Evolutionary conservation across 2,329 filamentous ascomycete genomes (phyloP), one percentile per base, ranked within the genome.

Genomic region (Neonectria punicea): DNA sequence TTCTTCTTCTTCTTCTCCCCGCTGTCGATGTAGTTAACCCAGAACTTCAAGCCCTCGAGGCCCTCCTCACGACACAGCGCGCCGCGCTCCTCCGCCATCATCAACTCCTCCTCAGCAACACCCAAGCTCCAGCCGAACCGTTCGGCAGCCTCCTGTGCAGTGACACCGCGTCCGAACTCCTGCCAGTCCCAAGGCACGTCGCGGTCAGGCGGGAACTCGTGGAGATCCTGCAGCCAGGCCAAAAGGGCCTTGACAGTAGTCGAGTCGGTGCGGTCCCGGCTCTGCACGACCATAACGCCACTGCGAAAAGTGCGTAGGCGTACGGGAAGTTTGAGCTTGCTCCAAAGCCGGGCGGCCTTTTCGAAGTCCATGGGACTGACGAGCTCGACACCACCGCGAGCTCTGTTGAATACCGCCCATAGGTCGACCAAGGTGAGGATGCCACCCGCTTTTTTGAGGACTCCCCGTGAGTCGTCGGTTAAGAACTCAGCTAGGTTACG

Each of bases 121-220:
- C 96, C 96, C 8, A 99, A 91, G 77, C 96, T 98, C 96, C 96
- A 99, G 6, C 94, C 93, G 79, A 99, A 99, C 54, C 89, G 85
- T 78, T 97, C 93, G 0, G 96, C 96, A 0, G 90, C 89, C 75
- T 98, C 94, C 75, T 96, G 93, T 2, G 94, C 93, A 14, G 94
- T 98, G 30, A 98, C 90, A 10, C 96, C 94, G 61, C 90, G 87
- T 0, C 96, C 94, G 77, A 93, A 98, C 44, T 83, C 74, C 51
- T 84, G 84, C 91, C 91, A 93, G 73, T 97, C 90, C 92, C 92
- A 96, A 0, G 85, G 72, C 36, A 90, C 85, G 4, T 91, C 86
- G n/a, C 83, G 83, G 1, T 89, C 85, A 0, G 90, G 90, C 6
- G 89, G 87, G 53, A 89, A 84, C 57, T 85, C 83, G 70, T 93